Base-by-base conservation (phyloP, 345 rosid species). In the Abelmoschus esculentus region DNA sequence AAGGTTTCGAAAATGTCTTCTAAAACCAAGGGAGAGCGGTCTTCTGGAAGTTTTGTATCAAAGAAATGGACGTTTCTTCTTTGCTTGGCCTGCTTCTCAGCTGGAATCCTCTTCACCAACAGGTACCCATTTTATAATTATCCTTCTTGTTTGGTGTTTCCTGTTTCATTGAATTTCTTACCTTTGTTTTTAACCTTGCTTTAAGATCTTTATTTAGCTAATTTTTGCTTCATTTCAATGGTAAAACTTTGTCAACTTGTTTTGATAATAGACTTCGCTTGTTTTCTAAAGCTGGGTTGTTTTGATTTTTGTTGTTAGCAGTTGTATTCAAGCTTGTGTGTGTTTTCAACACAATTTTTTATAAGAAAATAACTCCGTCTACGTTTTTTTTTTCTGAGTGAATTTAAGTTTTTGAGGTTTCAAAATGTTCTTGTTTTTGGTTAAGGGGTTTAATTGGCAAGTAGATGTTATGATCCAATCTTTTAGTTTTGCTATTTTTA, bases 91-190 rank as follows among this genome's bases (percentile, higher is more conserved):
- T 82, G 91, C 73, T 93, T 93, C 87, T 89, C 86, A 75, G 86
- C 86, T 44, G 98, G 97, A 11, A 80, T 91, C 73, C 77, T 93
- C 82, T 86, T 91, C 85, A 88, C 97, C 34, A 84, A 86, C 73
- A 90, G 99, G 99, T 93, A 83, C 47, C 14, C 12, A 28, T 18
- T 40, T 71, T 29, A 3, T 10, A 32, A 9, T 46, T 31, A 22
- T 26, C 31, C 53, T 47, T 15, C 46, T 36, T 38, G 1, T 36
- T 44, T 13, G 15, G 3, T 49, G 3, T 36, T 32, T 52, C 18
- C 50, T 7, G 49, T n/a, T 71, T 18, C 18, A 7, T 47, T 72
- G 66, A 31, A 29, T 70, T 70, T 38, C 42, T 38, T 9, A 7
- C 2, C 42, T 7, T 50, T 49, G 11, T 13, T 61, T 36, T 38